Evolutionary conservation across 2,329 filamentous ascomycete species (phyloP).

Genomic region (Alternaria postmessia): DNA sequence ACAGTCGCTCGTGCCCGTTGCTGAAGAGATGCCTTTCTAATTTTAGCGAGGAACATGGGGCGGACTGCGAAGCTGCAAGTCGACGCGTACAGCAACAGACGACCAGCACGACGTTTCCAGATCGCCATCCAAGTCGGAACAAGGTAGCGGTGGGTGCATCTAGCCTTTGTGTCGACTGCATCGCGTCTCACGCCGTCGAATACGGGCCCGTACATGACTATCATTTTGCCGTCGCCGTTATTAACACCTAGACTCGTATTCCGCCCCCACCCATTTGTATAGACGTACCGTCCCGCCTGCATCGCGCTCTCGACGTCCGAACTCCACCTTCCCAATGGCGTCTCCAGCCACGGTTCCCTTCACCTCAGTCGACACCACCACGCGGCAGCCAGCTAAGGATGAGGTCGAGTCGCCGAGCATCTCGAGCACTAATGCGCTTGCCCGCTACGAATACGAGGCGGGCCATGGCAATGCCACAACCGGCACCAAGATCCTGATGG

Average conservation of each 20-base stretch:
- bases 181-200: conserved; percentile 35
- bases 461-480: conserved; percentile 71
- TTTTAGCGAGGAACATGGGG: conserved; percentile 25
- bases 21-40: conserved; percentile 24
- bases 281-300: conserved; percentile 36
- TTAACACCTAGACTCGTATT: conserved; percentile 42
- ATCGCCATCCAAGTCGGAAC: conserved; percentile 21
- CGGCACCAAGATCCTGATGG: conserved; percentile 91
- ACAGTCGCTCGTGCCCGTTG: conserved; percentile 13
- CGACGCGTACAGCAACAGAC: conserved; percentile 21
- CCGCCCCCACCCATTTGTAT: conserved; percentile 43
- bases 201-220: conserved; percentile 37
- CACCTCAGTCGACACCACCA: conserved; percentile 54
- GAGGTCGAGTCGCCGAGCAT: conserved; percentile 58
- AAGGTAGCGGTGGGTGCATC: conserved; percentile 21
- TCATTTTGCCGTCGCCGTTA: conserved; percentile 43
- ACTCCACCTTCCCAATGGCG: conserved; percentile 43
- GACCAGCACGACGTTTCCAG: conserved; percentile 21
- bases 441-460: conserved; percentile 86
- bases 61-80: conserved; percentile 21
- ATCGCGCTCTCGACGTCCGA: conserved; percentile 37
- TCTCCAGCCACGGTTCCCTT: conserved; percentile 48
- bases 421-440: conserved; percentile 67
- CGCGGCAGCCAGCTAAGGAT: conserved; percentile 42
- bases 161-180: conserved; percentile 27